A percentile compares a stretch with the other conserved stretches of the same genome.
Evolutionary conservation across 768 basidiomycete genomes (phyloP).

Genomic region (Pisolithus tinctorius): DNA sequence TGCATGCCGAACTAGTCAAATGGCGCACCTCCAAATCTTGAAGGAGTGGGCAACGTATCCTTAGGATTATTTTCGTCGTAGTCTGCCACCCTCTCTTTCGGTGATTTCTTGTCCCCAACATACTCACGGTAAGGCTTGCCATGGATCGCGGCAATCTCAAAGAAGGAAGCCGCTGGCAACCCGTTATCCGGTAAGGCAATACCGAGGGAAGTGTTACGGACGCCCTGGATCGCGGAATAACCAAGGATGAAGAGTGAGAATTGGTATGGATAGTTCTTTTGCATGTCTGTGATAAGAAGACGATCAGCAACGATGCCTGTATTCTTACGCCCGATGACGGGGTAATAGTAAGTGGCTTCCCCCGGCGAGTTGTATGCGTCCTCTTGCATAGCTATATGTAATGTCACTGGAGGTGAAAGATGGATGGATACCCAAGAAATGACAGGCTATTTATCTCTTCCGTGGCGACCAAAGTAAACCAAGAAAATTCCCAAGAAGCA

Average conservation of each 20-base stretch:
- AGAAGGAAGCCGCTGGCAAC: slow-evolving; percentile 8
- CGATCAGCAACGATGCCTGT: slow-evolving; percentile 13
- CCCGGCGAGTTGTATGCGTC: not conserved
- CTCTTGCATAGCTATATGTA: not conserved
- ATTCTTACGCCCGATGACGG: slow-evolving; percentile 14
- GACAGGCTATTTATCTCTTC: too few species aligned
- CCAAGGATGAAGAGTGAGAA: slow-evolving; percentile 22
- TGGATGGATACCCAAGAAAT: too few species aligned
- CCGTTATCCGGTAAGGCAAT: not conserved
- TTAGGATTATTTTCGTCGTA: slow-evolving; percentile 16
- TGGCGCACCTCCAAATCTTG: slow-evolving; percentile 20
- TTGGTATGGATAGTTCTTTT: slow-evolving; percentile 14
- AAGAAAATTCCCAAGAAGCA: too few species aligned
- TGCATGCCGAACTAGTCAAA: not conserved
- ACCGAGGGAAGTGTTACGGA: not conserved
- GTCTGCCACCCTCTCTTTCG: slow-evolving; percentile 9
- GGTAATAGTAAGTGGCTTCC: slow-evolving; percentile 9
- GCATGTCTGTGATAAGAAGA: slow-evolving; percentile 17
- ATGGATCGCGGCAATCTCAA: slow-evolving; percentile 17
- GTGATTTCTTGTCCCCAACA: slow-evolving; percentile 15
- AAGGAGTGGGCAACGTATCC: slow-evolving; percentile 19
- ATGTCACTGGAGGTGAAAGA: not conserved
- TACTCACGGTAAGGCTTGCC: slow-evolving; percentile 19
- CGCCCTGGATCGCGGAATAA: slow-evolving; percentile 11
- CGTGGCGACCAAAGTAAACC: too few species aligned